Evolutionary conservation across 176 grass and related monocot species (phyloP).

Genomic region (Bromus sterilis): DNA sequence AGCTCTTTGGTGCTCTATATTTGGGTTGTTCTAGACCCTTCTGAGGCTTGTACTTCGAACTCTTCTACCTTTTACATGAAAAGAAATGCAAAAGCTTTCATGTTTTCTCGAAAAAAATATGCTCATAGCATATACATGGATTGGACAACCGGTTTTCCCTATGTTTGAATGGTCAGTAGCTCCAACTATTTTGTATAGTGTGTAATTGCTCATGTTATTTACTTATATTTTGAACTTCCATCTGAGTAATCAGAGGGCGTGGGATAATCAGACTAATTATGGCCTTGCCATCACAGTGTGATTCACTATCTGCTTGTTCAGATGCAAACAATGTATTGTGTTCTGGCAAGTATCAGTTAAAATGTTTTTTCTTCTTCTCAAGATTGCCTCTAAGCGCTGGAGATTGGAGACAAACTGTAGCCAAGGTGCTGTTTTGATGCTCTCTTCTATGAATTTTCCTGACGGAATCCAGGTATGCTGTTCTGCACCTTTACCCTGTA

Average conservation of each 20-base stretch:
- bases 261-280: background rate
- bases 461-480: conserved; percentile 80
- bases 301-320: background rate
- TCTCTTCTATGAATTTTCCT: conserved; percentile 90
- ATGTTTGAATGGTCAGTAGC: background rate
- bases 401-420: conserved; percentile 92
- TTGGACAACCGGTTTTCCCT: background rate
- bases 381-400: conserved; percentile 88
- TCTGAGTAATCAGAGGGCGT: background rate
- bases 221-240: background rate
- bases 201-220: background rate
- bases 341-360: background rate
- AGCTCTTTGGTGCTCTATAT: background rate
- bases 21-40: background rate
- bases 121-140: background rate
- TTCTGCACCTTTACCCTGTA: conserved; percentile 1
- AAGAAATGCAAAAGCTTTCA: background rate
- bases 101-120: background rate
- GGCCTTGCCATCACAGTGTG: background rate
- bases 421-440: conserved; percentile 92
- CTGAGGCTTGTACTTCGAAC: background rate
- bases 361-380: conserved; percentile 2
- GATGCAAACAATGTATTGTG: background rate
- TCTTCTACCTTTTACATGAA: background rate
- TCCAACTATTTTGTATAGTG: background rate